phyloP scores from a whole-genome alignment of 306 rosid genomes.

The Cucurbita pepo region DNA sequence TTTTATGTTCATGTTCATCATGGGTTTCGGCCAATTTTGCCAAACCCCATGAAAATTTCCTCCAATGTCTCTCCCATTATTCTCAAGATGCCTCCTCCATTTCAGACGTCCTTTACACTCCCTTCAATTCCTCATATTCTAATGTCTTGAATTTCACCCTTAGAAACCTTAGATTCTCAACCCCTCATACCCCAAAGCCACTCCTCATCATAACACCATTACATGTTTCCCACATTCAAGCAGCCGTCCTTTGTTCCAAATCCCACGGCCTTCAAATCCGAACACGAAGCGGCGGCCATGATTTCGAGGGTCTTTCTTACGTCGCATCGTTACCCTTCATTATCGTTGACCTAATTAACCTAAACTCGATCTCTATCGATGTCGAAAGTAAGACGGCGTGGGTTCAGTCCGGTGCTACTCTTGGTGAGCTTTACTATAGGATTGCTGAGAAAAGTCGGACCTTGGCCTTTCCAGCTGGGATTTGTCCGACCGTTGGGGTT shows the following conservation, averaged over 20 bases:
- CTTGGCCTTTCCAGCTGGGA: slow-evolving; percentile 57
- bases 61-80: background rate
- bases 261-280: background rate
- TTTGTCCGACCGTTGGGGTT: slow-evolving; percentile 38
- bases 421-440: slow-evolving; percentile 24
- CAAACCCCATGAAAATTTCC: background rate
- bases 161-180: background rate
- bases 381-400: slow-evolving; percentile 5
- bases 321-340: slow-evolving; percentile 2
- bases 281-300: background rate
- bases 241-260: background rate
- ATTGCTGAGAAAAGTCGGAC: background rate
- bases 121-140: background rate
- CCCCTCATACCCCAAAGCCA: background rate
- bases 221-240: background rate
- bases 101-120: background rate
- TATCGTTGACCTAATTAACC: slow-evolving; percentile 24
- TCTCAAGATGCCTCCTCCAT: background rate
- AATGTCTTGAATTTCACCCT: background rate
- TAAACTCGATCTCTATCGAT: slow-evolving; percentile 19
- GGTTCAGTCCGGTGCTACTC: slow-evolving; percentile 51
- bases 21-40: background rate
- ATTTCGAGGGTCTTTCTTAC: background rate
- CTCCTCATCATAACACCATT: background rate
- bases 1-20: too few relatives aligned